phyloP scores from a whole-genome alignment of 805 yeast genomes.

The Candida broadrunensis region DNA sequence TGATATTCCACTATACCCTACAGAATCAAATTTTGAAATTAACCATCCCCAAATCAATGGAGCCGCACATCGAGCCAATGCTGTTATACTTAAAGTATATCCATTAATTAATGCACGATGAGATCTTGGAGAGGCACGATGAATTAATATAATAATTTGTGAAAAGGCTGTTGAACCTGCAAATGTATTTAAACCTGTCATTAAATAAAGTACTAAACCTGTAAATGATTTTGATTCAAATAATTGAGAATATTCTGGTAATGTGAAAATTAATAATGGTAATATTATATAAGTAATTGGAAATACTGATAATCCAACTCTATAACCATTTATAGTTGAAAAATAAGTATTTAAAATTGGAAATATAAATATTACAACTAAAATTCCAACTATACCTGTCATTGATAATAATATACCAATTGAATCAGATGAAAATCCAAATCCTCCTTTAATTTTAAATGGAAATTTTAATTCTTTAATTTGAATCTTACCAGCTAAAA shows the following conservation, averaged over 20 bases:
- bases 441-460: slow-evolving; percentile 46
- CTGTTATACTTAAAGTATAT: slow-evolving; percentile 45
- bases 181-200: slow-evolving; percentile 16
- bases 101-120: slow-evolving; percentile 56
- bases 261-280: slow-evolving; percentile 45
- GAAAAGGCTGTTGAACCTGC: slow-evolving; percentile 42
- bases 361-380: slow-evolving; percentile 44
- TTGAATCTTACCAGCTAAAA: slow-evolving; percentile 34
- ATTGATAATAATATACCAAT: slow-evolving; percentile 49
- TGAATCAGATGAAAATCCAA: slow-evolving; percentile 42
- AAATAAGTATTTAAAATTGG: slow-evolving; percentile 47
- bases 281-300: slow-evolving; percentile 39
- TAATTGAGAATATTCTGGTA: slow-evolving; percentile 17
- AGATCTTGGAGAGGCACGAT: slow-evolving; percentile 45
- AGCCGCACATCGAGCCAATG: slow-evolving; percentile 25
- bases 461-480: slow-evolving; percentile 38
- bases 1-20: slow-evolving; percentile 19
- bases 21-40: slow-evolving; percentile 23
- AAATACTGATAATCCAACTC: slow-evolving; percentile 31
- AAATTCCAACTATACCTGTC: slow-evolving; percentile 49
- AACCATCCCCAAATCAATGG: slow-evolving; percentile 28
- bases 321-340: slow-evolving; percentile 39
- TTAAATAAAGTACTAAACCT: slow-evolving; percentile 4
- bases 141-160: slow-evolving; percentile 45
- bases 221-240: slow-evolving; percentile 14